phyloP scores from a whole-genome alignment of 2,329 filamentous ascomycete genomes.

The Pseudogymnoascus pannorum region DNA sequence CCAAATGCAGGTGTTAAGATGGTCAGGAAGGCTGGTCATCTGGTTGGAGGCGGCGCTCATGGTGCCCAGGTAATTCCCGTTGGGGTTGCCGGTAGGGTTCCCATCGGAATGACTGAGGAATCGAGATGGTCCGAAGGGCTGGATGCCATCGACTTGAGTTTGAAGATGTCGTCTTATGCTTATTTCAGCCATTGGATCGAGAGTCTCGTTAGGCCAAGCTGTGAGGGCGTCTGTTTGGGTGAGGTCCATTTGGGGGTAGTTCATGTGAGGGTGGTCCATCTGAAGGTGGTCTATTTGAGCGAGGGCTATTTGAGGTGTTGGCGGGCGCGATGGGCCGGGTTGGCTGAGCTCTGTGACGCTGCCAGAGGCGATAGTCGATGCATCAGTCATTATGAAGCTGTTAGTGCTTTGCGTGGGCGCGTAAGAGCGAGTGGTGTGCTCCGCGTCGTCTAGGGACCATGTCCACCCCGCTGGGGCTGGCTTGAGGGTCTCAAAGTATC shows the following conservation, averaged over 20 bases:
- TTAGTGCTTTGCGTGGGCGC: not conserved
- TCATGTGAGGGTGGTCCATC: not conserved
- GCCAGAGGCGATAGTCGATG: not conserved
- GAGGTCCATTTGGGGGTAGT: not conserved
- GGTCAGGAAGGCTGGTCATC: conserved; percentile 12
- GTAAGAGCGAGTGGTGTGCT: not conserved
- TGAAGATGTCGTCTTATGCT: not conserved
- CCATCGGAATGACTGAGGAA: not conserved
- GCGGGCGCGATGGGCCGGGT: not conserved
- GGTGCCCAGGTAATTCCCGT: conserved; percentile 2
- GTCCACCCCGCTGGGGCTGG: not conserved
- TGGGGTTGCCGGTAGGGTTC: not conserved
- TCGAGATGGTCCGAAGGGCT: not conserved
- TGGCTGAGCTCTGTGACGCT: not conserved
- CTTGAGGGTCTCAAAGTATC: not conserved
- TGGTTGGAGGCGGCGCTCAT: conserved; percentile 1
- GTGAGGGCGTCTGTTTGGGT: not conserved
- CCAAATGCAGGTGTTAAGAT: conserved; percentile 20
- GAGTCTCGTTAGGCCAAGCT: not conserved
- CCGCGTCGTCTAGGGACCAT: not conserved
- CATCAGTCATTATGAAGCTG: not conserved
- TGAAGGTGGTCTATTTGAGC: not conserved
- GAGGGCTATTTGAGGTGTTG: not conserved
- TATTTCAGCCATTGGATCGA: not conserved
- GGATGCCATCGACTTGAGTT: not conserved